Evolutionary conservation across 768 basidiomycete species (phyloP).

Genomic region (Boletus sp.): DNA sequence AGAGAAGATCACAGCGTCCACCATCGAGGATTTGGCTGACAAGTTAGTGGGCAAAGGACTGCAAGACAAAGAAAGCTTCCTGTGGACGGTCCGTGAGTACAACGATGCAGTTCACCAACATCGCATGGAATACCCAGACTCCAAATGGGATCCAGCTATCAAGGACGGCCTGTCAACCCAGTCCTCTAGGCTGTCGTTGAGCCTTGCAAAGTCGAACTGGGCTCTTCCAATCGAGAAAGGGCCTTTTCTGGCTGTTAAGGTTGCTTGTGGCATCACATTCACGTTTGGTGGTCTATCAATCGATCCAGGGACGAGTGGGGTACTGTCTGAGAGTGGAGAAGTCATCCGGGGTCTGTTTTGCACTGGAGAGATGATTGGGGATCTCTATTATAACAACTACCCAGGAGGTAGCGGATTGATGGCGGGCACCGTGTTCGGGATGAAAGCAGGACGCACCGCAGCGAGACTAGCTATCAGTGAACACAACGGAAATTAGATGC

Average conservation of each 20-base stretch:
- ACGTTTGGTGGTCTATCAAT: conserved; percentile 69
- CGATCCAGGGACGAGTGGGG: conserved; percentile 50
- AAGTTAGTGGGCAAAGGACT: conserved; percentile 46
- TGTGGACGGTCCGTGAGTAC: conserved; percentile 47
- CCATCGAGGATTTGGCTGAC: conserved; percentile 48
- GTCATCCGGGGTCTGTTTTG: conserved; percentile 57
- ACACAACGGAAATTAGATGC: neutral
- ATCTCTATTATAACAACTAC: conserved; percentile 62
- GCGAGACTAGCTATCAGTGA: conserved; percentile 25
- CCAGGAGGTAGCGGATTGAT: conserved; percentile 68
- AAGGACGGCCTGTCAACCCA: conserved; percentile 62
- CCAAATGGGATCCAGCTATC: conserved; percentile 57
- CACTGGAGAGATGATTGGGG: conserved; percentile 67
- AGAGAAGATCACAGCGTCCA: conserved; percentile 48
- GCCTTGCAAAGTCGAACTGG: conserved; percentile 65
- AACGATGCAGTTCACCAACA: conserved; percentile 46
- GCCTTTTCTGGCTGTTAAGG: conserved; percentile 64
- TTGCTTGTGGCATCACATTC: conserved; percentile 69
- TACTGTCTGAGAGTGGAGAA: conserved; percentile 40
- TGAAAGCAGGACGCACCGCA: conserved; percentile 49
- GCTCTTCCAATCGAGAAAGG: conserved; percentile 50
- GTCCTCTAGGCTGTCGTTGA: conserved; percentile 34
- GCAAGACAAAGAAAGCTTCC: conserved; percentile 38
- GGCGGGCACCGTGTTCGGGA: conserved; percentile 63
- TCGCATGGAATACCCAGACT: conserved; percentile 31